Evolutionary conservation across 176 grass and related monocot species (phyloP).

Genomic region (Bromus sterilis): DNA sequence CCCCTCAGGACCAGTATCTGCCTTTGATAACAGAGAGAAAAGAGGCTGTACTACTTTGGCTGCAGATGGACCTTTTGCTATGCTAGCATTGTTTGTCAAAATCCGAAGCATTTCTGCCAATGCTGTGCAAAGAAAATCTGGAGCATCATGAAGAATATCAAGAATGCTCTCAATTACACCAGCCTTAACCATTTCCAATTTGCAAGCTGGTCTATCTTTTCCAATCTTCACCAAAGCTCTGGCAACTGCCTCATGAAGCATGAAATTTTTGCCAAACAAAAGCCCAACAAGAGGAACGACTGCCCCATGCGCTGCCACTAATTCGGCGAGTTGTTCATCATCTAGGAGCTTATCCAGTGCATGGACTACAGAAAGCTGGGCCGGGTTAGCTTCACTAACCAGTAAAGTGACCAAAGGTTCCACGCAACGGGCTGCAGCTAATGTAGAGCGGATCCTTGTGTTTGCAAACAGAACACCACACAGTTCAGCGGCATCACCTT

Average conservation of each 20-base stretch:
- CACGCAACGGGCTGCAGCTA: constrained; percentile 88
- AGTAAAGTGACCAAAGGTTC: constrained; percentile 86
- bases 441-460: constrained; percentile 91
- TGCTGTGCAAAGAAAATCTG: constrained; percentile 90
- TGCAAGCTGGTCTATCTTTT: constrained; percentile 88
- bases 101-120: constrained; percentile 93
- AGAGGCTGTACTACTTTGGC: constrained; percentile 92
- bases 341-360: constrained; percentile 96
- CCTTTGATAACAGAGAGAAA: constrained; percentile 80
- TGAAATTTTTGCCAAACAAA: constrained; percentile 88
- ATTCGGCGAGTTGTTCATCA: constrained; percentile 90
- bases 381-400: constrained; percentile 68
- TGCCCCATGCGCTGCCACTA: constrained; percentile 84
- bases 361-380: constrained; percentile 91
- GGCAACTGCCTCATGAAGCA: constrained; percentile 83
- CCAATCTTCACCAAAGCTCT: constrained; percentile 94
- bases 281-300: constrained; percentile 86
- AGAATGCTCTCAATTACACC: constrained; percentile 96
- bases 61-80: constrained; percentile 94
- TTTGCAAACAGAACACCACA: constrained; percentile 94
- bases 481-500: constrained; percentile 95
- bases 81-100: constrained; percentile 96
- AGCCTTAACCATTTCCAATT: constrained; percentile 98
- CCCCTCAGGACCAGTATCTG: constrained; percentile 79
- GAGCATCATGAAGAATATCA: constrained; percentile 88